Conservation (phyloP, 2,329 filamentous ascomycete genomes). For the Amesomyces nigricolor region DNA sequence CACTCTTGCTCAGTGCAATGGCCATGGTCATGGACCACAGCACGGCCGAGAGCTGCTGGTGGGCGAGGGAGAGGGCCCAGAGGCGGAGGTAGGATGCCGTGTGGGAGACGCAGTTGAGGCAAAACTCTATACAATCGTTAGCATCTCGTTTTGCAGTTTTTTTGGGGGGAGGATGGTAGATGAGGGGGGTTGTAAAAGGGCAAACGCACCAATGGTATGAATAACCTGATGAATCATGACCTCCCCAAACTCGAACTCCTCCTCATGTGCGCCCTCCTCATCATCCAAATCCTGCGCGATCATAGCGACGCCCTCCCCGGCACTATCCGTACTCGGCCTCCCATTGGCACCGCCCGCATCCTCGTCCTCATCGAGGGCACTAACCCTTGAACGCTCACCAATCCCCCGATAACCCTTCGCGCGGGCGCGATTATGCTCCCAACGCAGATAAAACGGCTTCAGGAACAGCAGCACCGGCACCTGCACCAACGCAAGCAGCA, state of each 20-base stretch:
- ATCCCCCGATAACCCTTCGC: constrained; percentile 89
- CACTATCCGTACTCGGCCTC: constrained; percentile 49
- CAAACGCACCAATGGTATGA: constrained; percentile 81
- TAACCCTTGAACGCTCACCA: constrained; percentile 81
- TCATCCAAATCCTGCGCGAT: constrained; percentile 72
- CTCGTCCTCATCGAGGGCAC: constrained; percentile 84
- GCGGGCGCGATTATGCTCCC: constrained; percentile 84
- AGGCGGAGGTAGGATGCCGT: constrained; percentile 98
- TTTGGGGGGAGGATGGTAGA: not conserved
- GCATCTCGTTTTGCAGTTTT: not conserved
- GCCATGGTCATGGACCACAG: constrained; percentile 94
- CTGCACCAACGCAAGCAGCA: constrained; percentile 77
- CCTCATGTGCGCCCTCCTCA: constrained; percentile 45
- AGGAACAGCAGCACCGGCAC: constrained; percentile 89
- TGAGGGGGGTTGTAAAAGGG: not conserved
- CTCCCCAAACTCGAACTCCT: constrained; percentile 96
- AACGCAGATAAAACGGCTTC: constrained; percentile 92
- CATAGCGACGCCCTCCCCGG: constrained; percentile 79
- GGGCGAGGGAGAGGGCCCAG: constrained; percentile 93
- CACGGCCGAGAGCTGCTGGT: constrained; percentile 93
- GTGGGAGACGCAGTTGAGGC: constrained; percentile 97
- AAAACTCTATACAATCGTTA: constrained; percentile 65
- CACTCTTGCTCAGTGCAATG: constrained; percentile 62
- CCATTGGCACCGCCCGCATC: constrained; percentile 43
- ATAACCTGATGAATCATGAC: constrained; percentile 99